Evolutionary conservation across 83 land plant genomes (phyloP), one percentile per base, ranked within the genome.

Genomic region (Diphasiastrum complanatum): DNA sequence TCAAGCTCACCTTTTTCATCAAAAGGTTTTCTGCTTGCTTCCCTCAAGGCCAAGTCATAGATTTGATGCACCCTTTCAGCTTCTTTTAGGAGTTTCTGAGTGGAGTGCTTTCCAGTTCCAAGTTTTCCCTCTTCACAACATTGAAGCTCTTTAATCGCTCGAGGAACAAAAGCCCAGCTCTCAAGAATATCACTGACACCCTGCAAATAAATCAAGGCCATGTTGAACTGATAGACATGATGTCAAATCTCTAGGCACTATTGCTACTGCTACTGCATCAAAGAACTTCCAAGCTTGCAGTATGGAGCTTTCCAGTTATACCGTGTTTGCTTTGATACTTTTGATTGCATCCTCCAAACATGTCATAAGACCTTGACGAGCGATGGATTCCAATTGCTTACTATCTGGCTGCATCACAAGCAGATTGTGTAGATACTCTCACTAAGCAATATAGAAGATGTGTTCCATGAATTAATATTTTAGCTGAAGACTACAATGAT

Each of bases 151-250:
- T 63, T 57, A 23, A 72, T 70, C 25, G 69, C 70, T 29, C 70
- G 69, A 18, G 75, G 75, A 12, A 72, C 25, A 41, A 65, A 72
- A 25, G 56, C 70, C 75, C 75, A 72, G 18, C 47, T 65, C 47
- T 72, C 64, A 10, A 51, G 11, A 10, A 72, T 50, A 12, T n/a
- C 58, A 34, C 52, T 49, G 22, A 65, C 32, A 19, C 75, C 70
- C 75, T 72, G 63, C 4, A 4, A 49, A 30, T 18, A 19, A 38
- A 19, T 25, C 10, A 27, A 10, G 11, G 6, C 38, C 18, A 55
- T 27, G 38, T 27, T 55, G 11, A 55, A 6, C n/a, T 6, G 18
- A 26, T 55, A 49, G 6, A 49, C 51, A 49, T 8, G 19, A 49
- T 10, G 8, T 5, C 19, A 10, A 10, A 49, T 8, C 19, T 49